Conservation (phyloP, 2,329 filamentous ascomycete species). For the Aschersonia sp. region DNA sequence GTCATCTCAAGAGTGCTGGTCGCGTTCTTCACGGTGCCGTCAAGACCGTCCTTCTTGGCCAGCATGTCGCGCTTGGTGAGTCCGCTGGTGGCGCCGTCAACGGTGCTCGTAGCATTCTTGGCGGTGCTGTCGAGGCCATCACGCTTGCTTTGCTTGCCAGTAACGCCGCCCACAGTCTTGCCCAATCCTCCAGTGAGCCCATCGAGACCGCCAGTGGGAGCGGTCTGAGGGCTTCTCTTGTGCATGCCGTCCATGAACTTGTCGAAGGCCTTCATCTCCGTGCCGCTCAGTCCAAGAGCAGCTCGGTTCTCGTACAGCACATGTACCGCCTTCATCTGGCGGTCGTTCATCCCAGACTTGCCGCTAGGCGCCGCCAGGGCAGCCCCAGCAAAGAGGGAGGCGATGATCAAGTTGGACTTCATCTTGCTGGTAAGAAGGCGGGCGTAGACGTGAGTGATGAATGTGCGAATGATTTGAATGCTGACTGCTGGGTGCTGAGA, state of each 20-base stretch:
- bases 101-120: background rate
- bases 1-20: background rate
- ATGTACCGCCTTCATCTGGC: slow-evolving; percentile 2
- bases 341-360: background rate
- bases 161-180: background rate
- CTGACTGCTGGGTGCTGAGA: background rate
- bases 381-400: slow-evolving; percentile 3
- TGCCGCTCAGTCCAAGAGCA: slow-evolving; percentile 1
- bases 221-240: background rate
- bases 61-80: background rate
- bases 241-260: slow-evolving; percentile 2
- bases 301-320: slow-evolving; percentile 2
- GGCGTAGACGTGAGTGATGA: background rate
- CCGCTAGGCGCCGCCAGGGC: slow-evolving; percentile 1
- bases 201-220: background rate
- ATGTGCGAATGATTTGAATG: background rate
- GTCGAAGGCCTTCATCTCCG: slow-evolving; percentile 2
- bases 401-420: slow-evolving; percentile 1
- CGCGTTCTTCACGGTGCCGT: background rate
- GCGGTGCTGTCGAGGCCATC: background rate
- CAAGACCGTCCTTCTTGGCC: background rate
- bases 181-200: background rate
- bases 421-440: slow-evolving; percentile 1
- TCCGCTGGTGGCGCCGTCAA: background rate
- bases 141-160: background rate